Conservation (phyloP, 2,329 filamentous ascomycete genomes). For the Xylariales sp. region DNA sequence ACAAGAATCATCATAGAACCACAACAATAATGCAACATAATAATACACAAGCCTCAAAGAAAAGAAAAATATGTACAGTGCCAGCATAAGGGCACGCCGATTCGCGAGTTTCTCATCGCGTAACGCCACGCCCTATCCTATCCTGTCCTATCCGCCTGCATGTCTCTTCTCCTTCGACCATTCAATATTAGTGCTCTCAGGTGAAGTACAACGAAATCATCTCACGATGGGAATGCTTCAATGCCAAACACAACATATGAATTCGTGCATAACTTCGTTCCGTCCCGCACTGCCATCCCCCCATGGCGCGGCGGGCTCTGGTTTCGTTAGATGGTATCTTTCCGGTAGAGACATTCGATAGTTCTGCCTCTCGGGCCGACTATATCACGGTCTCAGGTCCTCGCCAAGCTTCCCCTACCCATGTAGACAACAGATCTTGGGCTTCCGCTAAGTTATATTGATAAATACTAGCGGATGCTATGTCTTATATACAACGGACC, state of each 20-base stretch:
- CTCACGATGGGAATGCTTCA: neutral
- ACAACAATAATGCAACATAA: neutral
- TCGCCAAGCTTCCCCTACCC: no score
- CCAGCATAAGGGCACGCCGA: neutral
- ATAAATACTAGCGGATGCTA: no score
- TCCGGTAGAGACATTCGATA: neutral
- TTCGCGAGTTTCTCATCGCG: neutral
- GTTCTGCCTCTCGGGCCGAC: neutral
- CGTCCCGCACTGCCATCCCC: neutral
- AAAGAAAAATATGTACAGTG: neutral
- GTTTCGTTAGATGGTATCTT: neutral
- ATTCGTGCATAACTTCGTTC: neutral
- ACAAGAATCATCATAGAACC: no score
- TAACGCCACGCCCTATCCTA: neutral
- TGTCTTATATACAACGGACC: no score
- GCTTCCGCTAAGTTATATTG: no score
- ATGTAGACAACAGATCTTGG: no score
- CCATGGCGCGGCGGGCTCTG: neutral
- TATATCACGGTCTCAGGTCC: neutral
- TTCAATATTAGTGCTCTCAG: no score
- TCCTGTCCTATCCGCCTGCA: neutral
- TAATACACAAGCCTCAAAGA: neutral
- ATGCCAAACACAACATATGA: neutral
- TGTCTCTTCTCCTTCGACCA: neutral
- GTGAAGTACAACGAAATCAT: neutral